These are phyloP conservation scores for Penicillium sp. DNA, from an alignment of 2,329 filamentous ascomycete species.

Conservation along the genomic window DNA sequence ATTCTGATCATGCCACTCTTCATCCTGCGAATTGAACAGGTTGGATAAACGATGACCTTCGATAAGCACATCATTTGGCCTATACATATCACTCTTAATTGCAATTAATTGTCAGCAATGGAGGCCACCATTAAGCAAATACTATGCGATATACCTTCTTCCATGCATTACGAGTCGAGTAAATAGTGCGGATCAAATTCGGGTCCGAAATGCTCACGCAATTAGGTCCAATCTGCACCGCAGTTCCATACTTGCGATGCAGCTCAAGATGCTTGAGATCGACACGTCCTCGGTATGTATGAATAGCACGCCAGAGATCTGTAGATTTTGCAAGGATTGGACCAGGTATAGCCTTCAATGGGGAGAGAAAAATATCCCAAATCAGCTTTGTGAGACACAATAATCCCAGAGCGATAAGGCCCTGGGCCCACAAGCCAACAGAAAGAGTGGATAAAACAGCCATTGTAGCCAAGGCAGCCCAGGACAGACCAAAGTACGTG, in stretches of 20 bases:
- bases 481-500: background rate
- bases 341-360: slow-evolving; percentile 13
- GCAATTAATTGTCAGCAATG: background rate
- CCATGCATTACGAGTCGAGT: slow-evolving; percentile 26
- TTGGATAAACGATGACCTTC: slow-evolving; percentile 27
- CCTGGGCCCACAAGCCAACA: slow-evolving; percentile 8
- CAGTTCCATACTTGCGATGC: slow-evolving; percentile 41
- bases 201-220: slow-evolving; percentile 42
- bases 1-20: slow-evolving; percentile 26
- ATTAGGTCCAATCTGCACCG: slow-evolving; percentile 43
- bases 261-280: slow-evolving; percentile 25
- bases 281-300: slow-evolving; percentile 12
- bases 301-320: slow-evolving; percentile 15
- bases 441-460: background rate
- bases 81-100: slow-evolving; percentile 30
- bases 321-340: slow-evolving; percentile 17
- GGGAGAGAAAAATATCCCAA: slow-evolving; percentile 11
- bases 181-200: slow-evolving; percentile 39
- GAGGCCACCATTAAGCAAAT: background rate
- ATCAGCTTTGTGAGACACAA: slow-evolving; percentile 10
- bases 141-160: slow-evolving; percentile 12
- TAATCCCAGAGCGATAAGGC: slow-evolving; percentile 6
- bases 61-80: slow-evolving; percentile 26
- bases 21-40: slow-evolving; percentile 27
- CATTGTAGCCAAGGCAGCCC: background rate